phyloP scores from a whole-genome alignment of 768 basidiomycete genomes.

The Termitomyces sp. region DNA sequence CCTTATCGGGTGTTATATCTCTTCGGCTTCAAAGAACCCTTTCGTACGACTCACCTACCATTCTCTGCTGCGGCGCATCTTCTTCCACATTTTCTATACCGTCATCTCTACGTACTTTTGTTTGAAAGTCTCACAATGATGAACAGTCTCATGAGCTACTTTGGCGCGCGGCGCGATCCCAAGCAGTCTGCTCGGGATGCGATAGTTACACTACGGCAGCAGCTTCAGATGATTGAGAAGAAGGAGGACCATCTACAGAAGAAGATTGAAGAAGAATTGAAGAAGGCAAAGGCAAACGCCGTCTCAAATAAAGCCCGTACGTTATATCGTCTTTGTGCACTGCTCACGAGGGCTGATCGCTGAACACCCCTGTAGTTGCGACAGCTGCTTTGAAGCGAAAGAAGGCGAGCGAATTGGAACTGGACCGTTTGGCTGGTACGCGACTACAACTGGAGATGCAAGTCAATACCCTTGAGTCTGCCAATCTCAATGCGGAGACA shows the following conservation, averaged over 20 bases:
- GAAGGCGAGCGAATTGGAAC: slow-evolving; percentile 84
- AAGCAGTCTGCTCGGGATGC: slow-evolving; percentile 88
- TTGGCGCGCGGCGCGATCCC: slow-evolving; percentile 79
- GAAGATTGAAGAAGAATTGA: slow-evolving; percentile 93
- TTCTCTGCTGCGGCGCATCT: slow-evolving; percentile 17
- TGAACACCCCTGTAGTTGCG: slow-evolving; percentile 55
- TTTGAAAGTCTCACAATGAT: slow-evolving; percentile 44
- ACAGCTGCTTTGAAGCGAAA: slow-evolving; percentile 89
- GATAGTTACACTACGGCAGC: slow-evolving; percentile 89
- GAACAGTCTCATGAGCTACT: slow-evolving; percentile 83
- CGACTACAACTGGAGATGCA: slow-evolving; percentile 93
- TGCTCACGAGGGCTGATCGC: background rate
- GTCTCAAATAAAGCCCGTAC: slow-evolving; percentile 90
- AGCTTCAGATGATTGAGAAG: slow-evolving; percentile 97
- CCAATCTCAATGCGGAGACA: slow-evolving; percentile 96
- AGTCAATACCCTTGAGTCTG: slow-evolving; percentile 95
- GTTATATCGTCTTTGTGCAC: slow-evolving; percentile 30
- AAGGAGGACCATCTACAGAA: slow-evolving; percentile 96
- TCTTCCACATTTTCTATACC: slow-evolving; percentile 10
- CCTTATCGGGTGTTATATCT: slow-evolving; percentile 33
- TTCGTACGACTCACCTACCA: slow-evolving; percentile 7
- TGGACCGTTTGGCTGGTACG: slow-evolving; percentile 82
- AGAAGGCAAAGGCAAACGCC: slow-evolving; percentile 91
- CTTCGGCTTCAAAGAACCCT: slow-evolving; percentile 22
- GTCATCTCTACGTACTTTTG: slow-evolving; percentile 3